Conservation (phyloP, 2,329 filamentous ascomycete species). For the Teratosphaeria pseudoeucalypti region DNA sequence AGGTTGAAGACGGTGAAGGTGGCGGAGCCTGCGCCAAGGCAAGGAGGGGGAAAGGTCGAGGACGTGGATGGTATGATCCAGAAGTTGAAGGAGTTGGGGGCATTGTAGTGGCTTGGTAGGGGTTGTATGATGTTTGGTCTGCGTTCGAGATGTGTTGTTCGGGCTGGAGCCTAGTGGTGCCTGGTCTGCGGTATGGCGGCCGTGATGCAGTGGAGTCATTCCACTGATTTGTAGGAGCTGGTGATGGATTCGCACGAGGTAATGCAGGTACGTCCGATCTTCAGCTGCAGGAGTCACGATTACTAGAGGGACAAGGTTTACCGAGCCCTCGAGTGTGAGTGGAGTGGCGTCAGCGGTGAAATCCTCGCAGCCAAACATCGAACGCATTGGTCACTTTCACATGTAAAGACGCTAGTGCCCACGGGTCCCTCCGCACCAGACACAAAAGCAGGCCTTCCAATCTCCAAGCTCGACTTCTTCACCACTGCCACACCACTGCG, state of each 20-base stretch:
- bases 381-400: not conserved
- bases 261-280: not conserved
- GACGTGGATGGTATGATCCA: constrained; percentile 89
- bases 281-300: too few species aligned
- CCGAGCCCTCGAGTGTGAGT: not conserved
- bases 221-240: too few species aligned
- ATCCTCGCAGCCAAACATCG: not conserved
- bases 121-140: not conserved
- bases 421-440: not conserved
- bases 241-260: too few species aligned
- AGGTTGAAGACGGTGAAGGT: constrained; percentile 87
- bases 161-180: not conserved
- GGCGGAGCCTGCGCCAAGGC: constrained; percentile 70
- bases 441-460: not conserved
- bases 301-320: not conserved
- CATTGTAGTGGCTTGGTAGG: constrained; percentile 64
- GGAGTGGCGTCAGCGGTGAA: not conserved
- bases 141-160: not conserved
- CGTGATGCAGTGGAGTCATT: not conserved
- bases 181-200: not conserved
- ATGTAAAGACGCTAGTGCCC: not conserved
- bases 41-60: constrained; percentile 94
- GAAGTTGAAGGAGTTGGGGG: constrained; percentile 93
- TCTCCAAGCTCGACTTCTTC: not conserved
- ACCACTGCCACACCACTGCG: not conserved